Base-by-base conservation (phyloP, 1,139 yeast species). In the Lodderomyces theae region DNA sequence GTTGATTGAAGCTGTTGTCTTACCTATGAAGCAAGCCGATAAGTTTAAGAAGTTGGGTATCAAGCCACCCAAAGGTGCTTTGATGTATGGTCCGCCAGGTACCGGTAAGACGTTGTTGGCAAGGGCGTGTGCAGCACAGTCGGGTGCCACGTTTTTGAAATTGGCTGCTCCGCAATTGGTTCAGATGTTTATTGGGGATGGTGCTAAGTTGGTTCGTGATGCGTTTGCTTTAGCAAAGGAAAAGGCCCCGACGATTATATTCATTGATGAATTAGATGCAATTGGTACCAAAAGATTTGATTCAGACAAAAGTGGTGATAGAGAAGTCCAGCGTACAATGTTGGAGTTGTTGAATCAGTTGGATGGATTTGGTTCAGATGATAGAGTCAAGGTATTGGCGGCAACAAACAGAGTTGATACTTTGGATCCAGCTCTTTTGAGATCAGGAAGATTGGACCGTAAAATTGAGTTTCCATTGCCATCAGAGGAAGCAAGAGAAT, bases 11-110 rank as follows among this genome's bases (percentile, higher is more conserved):
- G 98, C 98, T 0, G 96, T 92, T 41, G 99, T 92, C 22, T 76
- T 92, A 48, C 99, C 99, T 30, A 89, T 92, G 97, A 92, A 90
- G 63, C 97, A 92, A 61, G 95, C 96, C 21, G 98, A 94, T 40
- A 92, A 92, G 67, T 94, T 92, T 70, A 86, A 86, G 58, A 82
- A 80, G 43, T 73, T 92, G 64, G 97, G 97, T 40, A 89, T 92
- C 56, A 90, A 87, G 63, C 95, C 98, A 5, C 98, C 98, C 46
- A 92, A 92, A 65, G 98, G 98, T 53, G 98, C 97, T 0, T 73
- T 92, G 46, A 92, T 92, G 98, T 92, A 92, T 62, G 99, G 99
- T 8, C 98, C 99, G 13, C 99, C 99, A 39, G 99, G 99, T 58
- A 92, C 99, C 1, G 99, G 99, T 63, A 92, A 92, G 66, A 92